These are phyloP conservation scores for Ceratocystis papillata DNA, from an alignment of 2,329 filamentous ascomycete species.

Conservation along the genomic window DNA sequence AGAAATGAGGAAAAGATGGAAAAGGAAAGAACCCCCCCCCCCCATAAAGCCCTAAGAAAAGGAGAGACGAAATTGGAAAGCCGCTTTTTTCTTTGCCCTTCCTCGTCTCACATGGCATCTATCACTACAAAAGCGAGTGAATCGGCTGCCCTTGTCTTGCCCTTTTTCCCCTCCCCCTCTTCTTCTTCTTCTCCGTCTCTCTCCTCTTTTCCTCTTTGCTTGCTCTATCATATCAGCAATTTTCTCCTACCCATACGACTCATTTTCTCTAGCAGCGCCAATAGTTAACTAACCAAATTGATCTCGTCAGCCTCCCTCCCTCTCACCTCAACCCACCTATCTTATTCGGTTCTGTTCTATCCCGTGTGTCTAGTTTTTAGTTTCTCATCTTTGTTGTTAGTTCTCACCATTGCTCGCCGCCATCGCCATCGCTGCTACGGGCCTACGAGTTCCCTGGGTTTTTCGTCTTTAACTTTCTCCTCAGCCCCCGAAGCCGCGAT, in stretches of 20 bases:
- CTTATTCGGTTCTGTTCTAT: neutral
- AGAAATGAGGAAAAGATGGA: neutral
- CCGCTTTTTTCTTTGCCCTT: neutral
- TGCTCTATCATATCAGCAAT: neutral
- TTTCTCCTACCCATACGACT: neutral
- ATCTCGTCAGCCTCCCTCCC: no score
- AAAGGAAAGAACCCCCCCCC: neutral
- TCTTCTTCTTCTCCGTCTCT: neutral
- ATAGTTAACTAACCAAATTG: no score
- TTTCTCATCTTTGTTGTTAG: neutral
- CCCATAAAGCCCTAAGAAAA: conserved; percentile 2
- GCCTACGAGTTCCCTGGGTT: neutral
- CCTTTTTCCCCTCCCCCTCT: no score
- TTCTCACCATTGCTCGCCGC: neutral
- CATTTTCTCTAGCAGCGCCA: no score
- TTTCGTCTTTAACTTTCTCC: conserved; percentile 15
- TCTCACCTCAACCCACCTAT: neutral
- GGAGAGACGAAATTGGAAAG: neutral
- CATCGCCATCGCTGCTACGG: neutral
- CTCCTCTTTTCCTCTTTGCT: neutral
- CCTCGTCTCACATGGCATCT: neutral
- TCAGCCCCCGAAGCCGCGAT: conserved; percentile 16
- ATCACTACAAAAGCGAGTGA: neutral
- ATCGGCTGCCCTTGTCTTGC: no score
- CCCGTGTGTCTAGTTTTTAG: neutral